Conservation (phyloP, 1,139 yeast species). For the Saccharomycopsis crataegensis region DNA sequence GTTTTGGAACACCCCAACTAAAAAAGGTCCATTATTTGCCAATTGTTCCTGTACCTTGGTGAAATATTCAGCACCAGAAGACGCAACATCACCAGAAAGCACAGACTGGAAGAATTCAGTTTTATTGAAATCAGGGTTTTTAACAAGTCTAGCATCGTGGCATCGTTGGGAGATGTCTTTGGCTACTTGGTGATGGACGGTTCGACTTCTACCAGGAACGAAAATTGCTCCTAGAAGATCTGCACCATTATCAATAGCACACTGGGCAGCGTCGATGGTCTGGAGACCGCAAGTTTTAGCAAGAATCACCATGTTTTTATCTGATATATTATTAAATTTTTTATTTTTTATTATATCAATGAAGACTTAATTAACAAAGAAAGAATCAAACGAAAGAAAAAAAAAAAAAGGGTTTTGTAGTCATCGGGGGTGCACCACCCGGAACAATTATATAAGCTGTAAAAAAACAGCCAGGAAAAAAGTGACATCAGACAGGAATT, state of each 20-base stretch:
- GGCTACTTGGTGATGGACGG: conserved; percentile 53
- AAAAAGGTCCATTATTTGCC: conserved; percentile 50
- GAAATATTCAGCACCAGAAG: conserved; percentile 28
- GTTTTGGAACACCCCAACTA: conserved; percentile 89
- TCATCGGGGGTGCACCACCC: too few species aligned
- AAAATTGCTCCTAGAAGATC: conserved; percentile 75
- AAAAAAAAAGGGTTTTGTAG: too few species aligned
- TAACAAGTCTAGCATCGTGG: conserved; percentile 23
- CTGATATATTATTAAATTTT: neutral
- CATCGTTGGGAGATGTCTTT: conserved; percentile 40
- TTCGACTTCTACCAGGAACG: conserved; percentile 75
- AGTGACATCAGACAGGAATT: too few species aligned
- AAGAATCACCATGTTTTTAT: neutral
- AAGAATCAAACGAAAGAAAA: too few species aligned
- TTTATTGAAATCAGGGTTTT: conserved; percentile 21
- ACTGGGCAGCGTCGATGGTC: conserved; percentile 56
- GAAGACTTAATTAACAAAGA: neutral
- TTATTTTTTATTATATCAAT: neutral
- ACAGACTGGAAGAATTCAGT: conserved; percentile 10
- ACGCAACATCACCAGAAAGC: neutral
- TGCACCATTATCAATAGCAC: conserved; percentile 67
- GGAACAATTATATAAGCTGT: too few species aligned
- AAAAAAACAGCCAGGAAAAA: too few species aligned
- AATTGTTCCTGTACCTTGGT: conserved; percentile 29
- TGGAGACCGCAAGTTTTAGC: conserved; percentile 80